Percentiles rank a stretch among this genome's conserved stretches.
Conservation (phyloP, 208 protist species). For the Acanthamoeba quina region DNA sequence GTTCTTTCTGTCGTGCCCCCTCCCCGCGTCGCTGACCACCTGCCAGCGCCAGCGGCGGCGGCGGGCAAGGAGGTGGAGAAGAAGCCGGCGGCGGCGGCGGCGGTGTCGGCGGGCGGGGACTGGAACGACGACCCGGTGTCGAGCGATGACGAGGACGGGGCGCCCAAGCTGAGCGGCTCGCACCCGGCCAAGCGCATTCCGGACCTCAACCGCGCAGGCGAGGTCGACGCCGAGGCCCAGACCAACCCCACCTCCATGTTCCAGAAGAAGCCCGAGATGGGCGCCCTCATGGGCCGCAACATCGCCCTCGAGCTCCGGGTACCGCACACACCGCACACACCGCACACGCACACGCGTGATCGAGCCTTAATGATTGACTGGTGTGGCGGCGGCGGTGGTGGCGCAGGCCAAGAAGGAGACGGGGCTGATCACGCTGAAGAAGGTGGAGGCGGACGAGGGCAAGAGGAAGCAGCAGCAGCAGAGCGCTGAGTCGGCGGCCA, state of each 20-base stretch:
- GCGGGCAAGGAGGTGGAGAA: neutral
- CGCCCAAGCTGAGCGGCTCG: neutral
- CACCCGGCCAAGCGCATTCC: neutral
- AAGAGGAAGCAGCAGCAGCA: neutral
- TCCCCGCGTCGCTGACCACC: neutral
- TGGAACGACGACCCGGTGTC: constrained; percentile 41
- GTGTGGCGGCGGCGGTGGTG: neutral
- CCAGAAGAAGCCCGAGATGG: constrained; percentile 26
- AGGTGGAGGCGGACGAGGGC: neutral
- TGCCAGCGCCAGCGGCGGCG: neutral
- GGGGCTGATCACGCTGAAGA: constrained; percentile 16
- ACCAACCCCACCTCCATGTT: constrained; percentile 39
- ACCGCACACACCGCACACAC: neutral
- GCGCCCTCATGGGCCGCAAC: constrained; percentile 19
- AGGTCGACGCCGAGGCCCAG: constrained; percentile 3
- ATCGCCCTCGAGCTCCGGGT: constrained; percentile 40
- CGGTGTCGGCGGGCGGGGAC: neutral
- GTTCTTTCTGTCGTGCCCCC: too few relatives aligned
- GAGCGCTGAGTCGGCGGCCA: neutral
- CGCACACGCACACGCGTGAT: neutral
- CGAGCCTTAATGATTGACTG: neutral
- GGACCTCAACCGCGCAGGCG: neutral
- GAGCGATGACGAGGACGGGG: neutral
- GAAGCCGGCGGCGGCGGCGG: neutral
- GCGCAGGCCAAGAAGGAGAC: constrained; percentile 17